Base-by-base conservation (phyloP, 495 filamentous ascomycete genomes). In the Aspergillus incahuasiensis region DNA sequence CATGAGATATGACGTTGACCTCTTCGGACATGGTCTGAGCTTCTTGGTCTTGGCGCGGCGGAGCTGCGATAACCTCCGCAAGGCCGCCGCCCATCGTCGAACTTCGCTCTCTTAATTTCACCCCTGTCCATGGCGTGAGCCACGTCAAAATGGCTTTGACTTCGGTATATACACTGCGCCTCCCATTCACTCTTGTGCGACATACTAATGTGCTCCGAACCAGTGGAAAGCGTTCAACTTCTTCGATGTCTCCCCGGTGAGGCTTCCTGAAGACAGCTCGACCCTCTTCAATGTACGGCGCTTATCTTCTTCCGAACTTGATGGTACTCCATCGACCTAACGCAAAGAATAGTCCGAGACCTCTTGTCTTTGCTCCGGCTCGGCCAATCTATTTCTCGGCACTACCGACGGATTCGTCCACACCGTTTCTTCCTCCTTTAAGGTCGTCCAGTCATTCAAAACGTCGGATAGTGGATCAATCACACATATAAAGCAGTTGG, bases 151-250 rank as follows among this genome's bases (percentile, higher is more conserved):
- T 78, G 74, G 74, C 74, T 61, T 48, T 78, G 65, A 78, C 71
- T 71, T 76, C 74, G 68, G 74, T 78, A 69, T 57, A 65, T 67
- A 71, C 74, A 65, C 55, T 61, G 35, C 9, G 1, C 4, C 21
- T 16, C 6, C n/a, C 18, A 7, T 11, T 1, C 3, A 15, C n/a
- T 7, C 3, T 16, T 48, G 20, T 25, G 22, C 2, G 21, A 47
- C 8, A 38, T 32, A 40, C 43, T 56, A 22, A 58, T 61, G 57
- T 46, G 59, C 39, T 38, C 15, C 30, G 0, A 2, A 6, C 13
- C 66, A 98, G 92, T 97, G 95, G 94, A 95, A 96, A 89, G 84
- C 89, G 50, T 97, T 98, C 78, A 91, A 94, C 82, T 97, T 98
- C 85, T 96, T 98, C 79, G 91, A 96, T 70, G 90, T 95, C 68